Base-by-base conservation (phyloP, 83 land plant species). In the Thuja plicata region DNA sequence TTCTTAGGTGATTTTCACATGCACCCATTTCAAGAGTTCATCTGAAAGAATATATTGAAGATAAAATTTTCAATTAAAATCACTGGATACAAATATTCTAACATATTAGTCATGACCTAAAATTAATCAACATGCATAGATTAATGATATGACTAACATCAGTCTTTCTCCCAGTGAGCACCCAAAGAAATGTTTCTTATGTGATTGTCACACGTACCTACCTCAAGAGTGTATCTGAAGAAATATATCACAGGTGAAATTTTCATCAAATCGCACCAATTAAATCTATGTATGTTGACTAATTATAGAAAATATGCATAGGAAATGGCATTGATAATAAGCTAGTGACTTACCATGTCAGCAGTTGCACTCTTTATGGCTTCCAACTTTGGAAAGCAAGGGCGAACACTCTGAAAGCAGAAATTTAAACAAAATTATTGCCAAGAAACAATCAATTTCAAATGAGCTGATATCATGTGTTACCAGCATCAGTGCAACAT, bases 351-450 rank as follows among this genome's bases (percentile, higher is more conserved):
- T 87, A 98, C 99, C 89, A 97, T 95, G 87, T 98, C 99, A 91
- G 94, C 94, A 82, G 99, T 98, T 87, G 99, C 99, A 92, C 91
- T 92, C 89, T 90, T 95, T 88, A 98, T 98, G n/a, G 97, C 95
- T 41, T 97, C 99, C 89, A 98, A 89, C 86, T 96, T 98, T 35
- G 99, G 99, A 88, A 91, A 94, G 92, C 98, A 95, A 32, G 90
- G 85, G 9, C 99, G 92, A 46, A 94, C 94, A 85, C 95, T 93
- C 99, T 98, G 93, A 88, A 94, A 78, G 87, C 73, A 66, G 71
- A 80, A 41, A 88, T 84, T 50, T 24, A 38, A 84, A 19, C 52
- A 15, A 34, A 37, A 54, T 84, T 50, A 84, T 12, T 13, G 60
- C 5, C 38, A 32, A 3, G 60, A 16, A 11, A 84, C 3, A 52